These are phyloP conservation scores for Tolypocladium album DNA, from an alignment of 2,329 filamentous ascomycete genomes.

Conservation along the genomic window DNA sequence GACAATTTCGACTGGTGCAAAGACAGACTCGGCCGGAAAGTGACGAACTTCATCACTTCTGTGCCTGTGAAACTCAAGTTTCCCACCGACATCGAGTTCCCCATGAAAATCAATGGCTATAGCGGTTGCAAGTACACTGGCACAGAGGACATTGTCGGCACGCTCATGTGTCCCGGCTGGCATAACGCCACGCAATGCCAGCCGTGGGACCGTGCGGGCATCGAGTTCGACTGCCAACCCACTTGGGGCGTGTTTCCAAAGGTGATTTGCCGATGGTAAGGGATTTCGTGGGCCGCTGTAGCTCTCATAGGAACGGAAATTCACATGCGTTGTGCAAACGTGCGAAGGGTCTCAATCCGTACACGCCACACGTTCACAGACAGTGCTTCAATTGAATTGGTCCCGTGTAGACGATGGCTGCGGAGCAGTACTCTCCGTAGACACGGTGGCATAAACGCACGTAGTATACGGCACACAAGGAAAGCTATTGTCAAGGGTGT, in stretches of 20 bases:
- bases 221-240: not conserved
- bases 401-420: not conserved
- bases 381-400: not conserved
- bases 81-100: not conserved
- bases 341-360: not conserved
- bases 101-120: not conserved
- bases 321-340: no score
- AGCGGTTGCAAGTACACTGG: not conserved
- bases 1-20: not conserved
- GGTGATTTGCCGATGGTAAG: not conserved
- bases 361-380: not conserved
- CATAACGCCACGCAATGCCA: not conserved
- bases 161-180: not conserved
- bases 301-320: not conserved
- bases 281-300: not conserved
- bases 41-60: rapidly evolving
- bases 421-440: not conserved
- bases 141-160: not conserved
- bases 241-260: not conserved
- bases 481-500: not conserved
- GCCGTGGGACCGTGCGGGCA: not conserved
- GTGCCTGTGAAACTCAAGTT: not conserved
- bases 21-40: not conserved
- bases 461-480: not conserved
- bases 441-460: not conserved